Evolutionary conservation across 108 stramenopile genomes (phyloP).

Genomic region (Pseudonitzschia pungens): DNA sequence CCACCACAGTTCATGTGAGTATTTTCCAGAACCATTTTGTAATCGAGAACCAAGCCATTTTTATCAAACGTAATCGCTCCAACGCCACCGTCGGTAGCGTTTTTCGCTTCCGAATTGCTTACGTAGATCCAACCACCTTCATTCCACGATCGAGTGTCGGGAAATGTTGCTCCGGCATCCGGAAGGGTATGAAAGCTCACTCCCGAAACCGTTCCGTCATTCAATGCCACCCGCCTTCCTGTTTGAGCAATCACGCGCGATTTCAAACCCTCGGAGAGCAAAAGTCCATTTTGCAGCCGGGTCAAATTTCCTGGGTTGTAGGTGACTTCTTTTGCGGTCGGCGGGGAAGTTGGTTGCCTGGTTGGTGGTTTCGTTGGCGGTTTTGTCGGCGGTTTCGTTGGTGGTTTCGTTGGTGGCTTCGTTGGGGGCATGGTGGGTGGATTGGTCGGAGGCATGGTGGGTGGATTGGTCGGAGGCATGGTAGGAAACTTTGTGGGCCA

Average conservation of each 20-base stretch:
- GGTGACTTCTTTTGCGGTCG: slow-evolving; percentile 19
- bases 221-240: slow-evolving; percentile 22
- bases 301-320: slow-evolving; percentile 50
- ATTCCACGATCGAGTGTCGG: slow-evolving; percentile 23
- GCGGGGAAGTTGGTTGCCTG: neutral
- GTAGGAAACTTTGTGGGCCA: too few species aligned
- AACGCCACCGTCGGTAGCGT: slow-evolving; percentile 46
- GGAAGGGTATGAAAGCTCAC: slow-evolving; percentile 44
- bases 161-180: slow-evolving; percentile 49
- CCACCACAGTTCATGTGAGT: slow-evolving; percentile 56
- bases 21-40: slow-evolving; percentile 36
- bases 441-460: too few species aligned
- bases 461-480: too few species aligned
- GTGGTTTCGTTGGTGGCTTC: too few species aligned
- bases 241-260: slow-evolving; percentile 29
- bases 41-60: slow-evolving; percentile 36
- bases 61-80: slow-evolving; percentile 50
- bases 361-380: neutral
- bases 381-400: neutral
- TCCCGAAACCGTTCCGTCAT: slow-evolving; percentile 23
- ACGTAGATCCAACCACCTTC: slow-evolving; percentile 59
- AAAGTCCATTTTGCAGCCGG: slow-evolving; percentile 19
- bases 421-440: too few species aligned
- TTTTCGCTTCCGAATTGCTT: slow-evolving; percentile 52
- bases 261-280: slow-evolving; percentile 30